Evolutionary conservation across 1,139 yeast species (phyloP).

Genomic region (Taphrina wiesneri): DNA sequence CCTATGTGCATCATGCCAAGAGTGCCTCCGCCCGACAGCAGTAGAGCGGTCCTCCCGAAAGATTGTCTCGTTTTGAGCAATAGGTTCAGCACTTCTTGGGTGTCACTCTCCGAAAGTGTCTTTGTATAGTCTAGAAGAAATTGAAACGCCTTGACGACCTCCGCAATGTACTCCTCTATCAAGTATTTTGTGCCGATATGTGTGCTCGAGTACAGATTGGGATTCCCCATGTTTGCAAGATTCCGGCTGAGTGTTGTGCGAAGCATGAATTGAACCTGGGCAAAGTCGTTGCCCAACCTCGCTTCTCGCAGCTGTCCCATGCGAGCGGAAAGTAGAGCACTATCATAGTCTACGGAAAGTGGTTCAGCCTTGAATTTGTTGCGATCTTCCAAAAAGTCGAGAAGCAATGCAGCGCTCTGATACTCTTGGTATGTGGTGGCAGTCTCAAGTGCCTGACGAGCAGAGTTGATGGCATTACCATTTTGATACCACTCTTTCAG

Average conservation of each 20-base stretch:
- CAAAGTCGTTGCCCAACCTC: slow-evolving; percentile 58
- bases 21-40: slow-evolving; percentile 92
- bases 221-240: slow-evolving; percentile 84
- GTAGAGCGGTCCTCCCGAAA: slow-evolving; percentile 89
- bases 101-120: slow-evolving; percentile 52
- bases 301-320: slow-evolving; percentile 64
- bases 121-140: slow-evolving; percentile 47
- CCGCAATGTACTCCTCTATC: slow-evolving; percentile 78
- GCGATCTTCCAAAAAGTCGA: slow-evolving; percentile 24
- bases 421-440: slow-evolving; percentile 28
- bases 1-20: slow-evolving; percentile 93
- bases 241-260: slow-evolving; percentile 85
- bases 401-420: slow-evolving; percentile 11
- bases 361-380: slow-evolving; percentile 69
- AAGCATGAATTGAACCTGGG: slow-evolving; percentile 65
- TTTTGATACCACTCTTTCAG: slow-evolving; percentile 1
- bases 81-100: slow-evolving; percentile 69
- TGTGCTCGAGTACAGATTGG: slow-evolving; percentile 71
- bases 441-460: slow-evolving; percentile 14
- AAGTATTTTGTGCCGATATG: slow-evolving; percentile 81
- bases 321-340: slow-evolving; percentile 57
- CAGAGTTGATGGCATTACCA: neutral
- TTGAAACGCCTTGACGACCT: slow-evolving; percentile 66
- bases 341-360: slow-evolving; percentile 70
- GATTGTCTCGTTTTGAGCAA: slow-evolving; percentile 84